A percentile compares a stretch with the other conserved stretches of the same genome.
Conservation (phyloP, 805 yeast genomes). For the Candida lessepsii region DNA sequence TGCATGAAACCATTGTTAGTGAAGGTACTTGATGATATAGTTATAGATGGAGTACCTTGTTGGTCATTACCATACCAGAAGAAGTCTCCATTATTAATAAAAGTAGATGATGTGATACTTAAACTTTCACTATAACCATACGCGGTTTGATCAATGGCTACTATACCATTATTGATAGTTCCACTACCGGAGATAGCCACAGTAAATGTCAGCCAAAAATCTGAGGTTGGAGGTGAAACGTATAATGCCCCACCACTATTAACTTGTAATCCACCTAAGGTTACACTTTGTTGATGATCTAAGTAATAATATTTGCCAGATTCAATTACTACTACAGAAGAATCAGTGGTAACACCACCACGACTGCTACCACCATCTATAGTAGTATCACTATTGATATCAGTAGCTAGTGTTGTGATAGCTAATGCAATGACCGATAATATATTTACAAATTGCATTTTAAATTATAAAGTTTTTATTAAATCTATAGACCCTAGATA, state of each 20-base stretch:
- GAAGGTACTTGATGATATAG: conserved; percentile 15
- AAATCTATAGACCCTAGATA: too few species aligned
- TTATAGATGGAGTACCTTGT: conserved; percentile 17
- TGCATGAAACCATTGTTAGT: conserved; percentile 21
- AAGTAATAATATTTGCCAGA: background rate
- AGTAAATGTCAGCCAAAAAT: background rate
- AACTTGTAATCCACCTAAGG: background rate
- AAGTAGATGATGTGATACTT: conserved; percentile 8
- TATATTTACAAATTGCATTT: too few species aligned
- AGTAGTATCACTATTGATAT: background rate
- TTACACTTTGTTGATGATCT: background rate
- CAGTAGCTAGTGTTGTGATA: too few species aligned
- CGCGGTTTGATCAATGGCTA: conserved; percentile 1
- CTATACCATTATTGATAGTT: background rate
- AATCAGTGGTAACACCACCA: background rate
- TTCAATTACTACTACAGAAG: background rate
- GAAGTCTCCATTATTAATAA: conserved; percentile 24
- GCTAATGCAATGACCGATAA: too few species aligned
- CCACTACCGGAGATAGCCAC: background rate
- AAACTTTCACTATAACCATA: background rate
- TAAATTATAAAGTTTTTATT: too few species aligned
- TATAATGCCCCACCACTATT: background rate
- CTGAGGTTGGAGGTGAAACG: background rate
- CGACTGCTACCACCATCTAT: conserved; percentile 1
- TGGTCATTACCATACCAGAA: conserved; percentile 23